Evolutionary conservation across 257 asterid species (phyloP), one percentile per base, ranked within the genome.

Genomic region (Paulownia fortunei): DNA sequence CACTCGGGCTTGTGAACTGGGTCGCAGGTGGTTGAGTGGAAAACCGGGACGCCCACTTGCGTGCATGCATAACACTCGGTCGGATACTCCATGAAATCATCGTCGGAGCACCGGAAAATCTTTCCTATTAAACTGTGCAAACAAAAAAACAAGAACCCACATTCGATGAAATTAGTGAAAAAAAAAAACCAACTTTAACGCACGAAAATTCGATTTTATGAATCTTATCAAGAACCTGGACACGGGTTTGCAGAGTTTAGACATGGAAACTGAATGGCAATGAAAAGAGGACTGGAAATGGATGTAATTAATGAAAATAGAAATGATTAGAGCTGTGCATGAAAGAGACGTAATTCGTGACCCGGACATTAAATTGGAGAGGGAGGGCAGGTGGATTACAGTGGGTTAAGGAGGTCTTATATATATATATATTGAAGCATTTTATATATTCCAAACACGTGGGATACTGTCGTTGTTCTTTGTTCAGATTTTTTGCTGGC

Each of bases 11-110:
- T 85, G 87, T 84, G 76, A 4, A 89, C 89, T 16, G 42, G 5
- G 80, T 88, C 88, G 77, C 92, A 88, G 62, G 88, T 81, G 34
- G 89, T 86, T 73, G 92, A 88, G 87, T 88, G 92, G 82, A 86
- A 88, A 80, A 77, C 88, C 11, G 92, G 90, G 12, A 79, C 82
- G 0, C 92, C 90, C 18, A 79, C 89, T 69, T 82, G 89, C 18
- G 92, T 88, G 36, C 92, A 88, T 11, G 89, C 89, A 41, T 88
- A 86, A 75, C 92, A 88, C 56, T 88, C 92, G 37, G 36, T 15
- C 1, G 49, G 49, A 3, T 11, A 67, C 55, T 7, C 72, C 34
- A n/a, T 5, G 8, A 21, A 65, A 39, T 19, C 34, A 10, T 37
- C 52, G 34, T 5, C n/a, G 54, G 51, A 36, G 52, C 70, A 16